Conservation (phyloP, 352 stramenopile genomes). For the Phytophthora cryptogea region DNA sequence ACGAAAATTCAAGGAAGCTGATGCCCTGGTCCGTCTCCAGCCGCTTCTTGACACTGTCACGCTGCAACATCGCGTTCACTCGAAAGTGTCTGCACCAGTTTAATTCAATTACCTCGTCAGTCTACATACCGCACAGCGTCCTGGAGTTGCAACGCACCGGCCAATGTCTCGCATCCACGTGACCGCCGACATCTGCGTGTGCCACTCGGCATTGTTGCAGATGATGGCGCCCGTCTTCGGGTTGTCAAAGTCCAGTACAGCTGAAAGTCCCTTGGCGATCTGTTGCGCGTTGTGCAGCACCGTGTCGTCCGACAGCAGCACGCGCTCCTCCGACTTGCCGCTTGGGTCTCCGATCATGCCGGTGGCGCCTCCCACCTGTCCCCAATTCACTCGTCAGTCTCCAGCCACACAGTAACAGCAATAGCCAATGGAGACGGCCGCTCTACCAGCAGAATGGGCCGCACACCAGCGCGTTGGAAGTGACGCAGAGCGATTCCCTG, state of each 20-base stretch:
- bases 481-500: conserved; percentile 86
- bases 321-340: conserved; percentile 96
- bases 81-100: conserved; percentile 87
- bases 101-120: not conserved
- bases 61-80: conserved; percentile 98
- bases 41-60: conserved; percentile 97
- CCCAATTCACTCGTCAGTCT: not conserved
- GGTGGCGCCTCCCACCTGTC: conserved; percentile 79
- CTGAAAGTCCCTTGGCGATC: conserved; percentile 91
- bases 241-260: conserved; percentile 95
- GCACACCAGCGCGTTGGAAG: conserved; percentile 86
- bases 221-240: conserved; percentile 91
- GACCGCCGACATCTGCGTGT: conserved; percentile 94
- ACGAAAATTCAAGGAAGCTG: conserved; percentile 99
- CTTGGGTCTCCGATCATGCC: conserved; percentile 98
- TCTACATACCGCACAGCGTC: not conserved
- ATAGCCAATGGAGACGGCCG: not conserved
- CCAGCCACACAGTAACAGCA: not conserved
- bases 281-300: conserved; percentile 91
- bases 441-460: conserved; percentile 88
- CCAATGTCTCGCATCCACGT: conserved; percentile 98
- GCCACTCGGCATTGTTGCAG: conserved; percentile 99
- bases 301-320: conserved; percentile 93
- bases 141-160: conserved; percentile 32
- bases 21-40: conserved; percentile 95